phyloP scores from a whole-genome alignment of 2,329 filamentous ascomycete species.

The Calonectria ilicicola region DNA sequence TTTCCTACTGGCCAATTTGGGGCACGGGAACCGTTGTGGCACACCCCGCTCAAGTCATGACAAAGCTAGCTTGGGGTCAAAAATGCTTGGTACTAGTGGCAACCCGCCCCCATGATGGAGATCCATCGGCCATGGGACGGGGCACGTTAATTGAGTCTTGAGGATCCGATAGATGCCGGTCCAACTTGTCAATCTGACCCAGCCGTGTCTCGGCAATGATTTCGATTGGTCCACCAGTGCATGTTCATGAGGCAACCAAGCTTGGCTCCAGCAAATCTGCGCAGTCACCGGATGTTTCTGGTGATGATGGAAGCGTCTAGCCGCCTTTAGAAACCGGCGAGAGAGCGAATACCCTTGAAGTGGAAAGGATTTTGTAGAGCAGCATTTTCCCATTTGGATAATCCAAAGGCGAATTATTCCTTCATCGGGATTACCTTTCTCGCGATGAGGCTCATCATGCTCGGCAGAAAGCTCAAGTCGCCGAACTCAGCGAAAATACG shows the following conservation, averaged over 20 bases:
- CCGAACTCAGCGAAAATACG: neutral
- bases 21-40: constrained; percentile 4
- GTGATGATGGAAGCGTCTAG: neutral
- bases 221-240: neutral
- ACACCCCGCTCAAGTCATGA: constrained; percentile 20
- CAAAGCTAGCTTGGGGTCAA: constrained; percentile 11
- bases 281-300: neutral
- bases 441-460: neutral
- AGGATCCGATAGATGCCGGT: constrained; percentile 14
- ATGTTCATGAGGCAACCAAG: neutral
- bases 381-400: neutral
- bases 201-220: neutral
- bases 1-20: constrained; percentile 2
- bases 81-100: constrained; percentile 3
- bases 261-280: neutral
- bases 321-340: neutral
- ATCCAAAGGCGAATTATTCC: neutral
- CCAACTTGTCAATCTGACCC: neutral
- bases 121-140: neutral
- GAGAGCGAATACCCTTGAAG: neutral
- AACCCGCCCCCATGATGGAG: constrained; percentile 26
- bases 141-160: neutral
- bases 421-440: too few species aligned
- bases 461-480: neutral
- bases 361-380: neutral